phyloP scores from a whole-genome alignment of 73 alveolate species.

The Paramecium octaurelia region DNA sequence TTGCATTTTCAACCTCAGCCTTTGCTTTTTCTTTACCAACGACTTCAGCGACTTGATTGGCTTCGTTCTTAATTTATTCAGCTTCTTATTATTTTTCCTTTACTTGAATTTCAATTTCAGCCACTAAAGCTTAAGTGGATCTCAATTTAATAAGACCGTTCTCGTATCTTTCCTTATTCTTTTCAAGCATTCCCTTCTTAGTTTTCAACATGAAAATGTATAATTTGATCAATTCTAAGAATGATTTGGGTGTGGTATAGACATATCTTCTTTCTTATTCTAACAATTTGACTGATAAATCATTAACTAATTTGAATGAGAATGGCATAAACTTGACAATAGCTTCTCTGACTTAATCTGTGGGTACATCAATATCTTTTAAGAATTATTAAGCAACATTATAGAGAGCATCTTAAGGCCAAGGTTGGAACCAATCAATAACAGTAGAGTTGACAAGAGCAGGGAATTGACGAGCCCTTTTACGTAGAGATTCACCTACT shows the following conservation, averaged over 20 bases:
- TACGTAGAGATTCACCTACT: slow-evolving; percentile 95
- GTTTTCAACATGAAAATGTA: slow-evolving; percentile 96
- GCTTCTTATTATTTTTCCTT: slow-evolving; percentile 98
- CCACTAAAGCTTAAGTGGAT: slow-evolving; percentile 95
- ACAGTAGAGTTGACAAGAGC: slow-evolving; percentile 99
- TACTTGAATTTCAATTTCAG: slow-evolving; percentile 97
- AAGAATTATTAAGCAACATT: slow-evolving; percentile 90
- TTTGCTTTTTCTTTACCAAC: slow-evolving; percentile 95
- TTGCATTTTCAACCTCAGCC: slow-evolving; percentile 91
- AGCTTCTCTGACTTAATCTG: slow-evolving; percentile 87
- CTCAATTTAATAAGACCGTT: slow-evolving; percentile 95
- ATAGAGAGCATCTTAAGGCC: slow-evolving; percentile 99
- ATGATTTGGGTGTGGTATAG: slow-evolving; percentile 99
- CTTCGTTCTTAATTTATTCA: slow-evolving; percentile 97
- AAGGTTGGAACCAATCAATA: slow-evolving; percentile 99
- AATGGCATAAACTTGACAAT: slow-evolving; percentile 99
- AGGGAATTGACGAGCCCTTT: slow-evolving; percentile 99
- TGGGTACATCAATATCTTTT: slow-evolving; percentile 88
- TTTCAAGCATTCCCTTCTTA: slow-evolving; percentile 77
- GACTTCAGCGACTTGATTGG: slow-evolving; percentile 98
- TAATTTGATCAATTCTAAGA: slow-evolving; percentile 98
- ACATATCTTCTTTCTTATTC: slow-evolving; percentile 97
- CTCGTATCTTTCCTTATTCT: slow-evolving; percentile 87
- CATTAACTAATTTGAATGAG: slow-evolving; percentile 97
- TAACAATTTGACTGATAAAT: slow-evolving; percentile 82